phyloP scores from a whole-genome alignment of 2,329 filamentous ascomycete genomes.

The Ophiostoma quercus region DNA sequence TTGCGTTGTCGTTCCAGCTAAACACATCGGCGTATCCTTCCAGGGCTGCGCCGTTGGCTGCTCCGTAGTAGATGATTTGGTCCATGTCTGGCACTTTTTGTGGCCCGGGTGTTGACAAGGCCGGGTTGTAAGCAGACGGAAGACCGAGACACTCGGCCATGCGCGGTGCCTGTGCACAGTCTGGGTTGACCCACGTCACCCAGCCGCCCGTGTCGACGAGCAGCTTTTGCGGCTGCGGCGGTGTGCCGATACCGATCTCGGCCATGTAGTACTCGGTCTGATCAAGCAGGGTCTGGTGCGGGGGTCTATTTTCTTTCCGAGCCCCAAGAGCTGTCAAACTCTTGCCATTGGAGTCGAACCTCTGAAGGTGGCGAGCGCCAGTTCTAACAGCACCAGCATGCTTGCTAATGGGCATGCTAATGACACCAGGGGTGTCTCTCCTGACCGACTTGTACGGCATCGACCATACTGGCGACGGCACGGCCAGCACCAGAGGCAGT shows the following conservation, averaged over 20 bases:
- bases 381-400: background rate
- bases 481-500: background rate
- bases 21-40: constrained; percentile 1
- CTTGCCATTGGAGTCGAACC: background rate
- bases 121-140: background rate
- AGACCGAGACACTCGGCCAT: background rate
- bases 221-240: constrained; percentile 15
- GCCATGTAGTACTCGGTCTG: constrained; percentile 21
- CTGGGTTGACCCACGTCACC: background rate
- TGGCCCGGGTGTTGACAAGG: background rate
- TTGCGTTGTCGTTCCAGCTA: constrained; percentile 16
- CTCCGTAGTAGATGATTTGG: background rate
- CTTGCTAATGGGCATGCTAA: background rate
- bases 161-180: background rate
- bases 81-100: background rate
- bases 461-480: background rate
- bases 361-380: background rate
- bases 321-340: background rate
- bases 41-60: background rate
- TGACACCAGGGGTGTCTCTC: background rate
- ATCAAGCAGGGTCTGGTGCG: constrained; percentile 16
- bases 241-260: constrained; percentile 21
- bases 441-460: background rate
- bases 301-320: background rate
- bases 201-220: constrained; percentile 21